Evolutionary conservation across 805 yeast species (phyloP), one percentile per base, ranked within the genome.

Genomic region (Candida xiaguanensis): DNA sequence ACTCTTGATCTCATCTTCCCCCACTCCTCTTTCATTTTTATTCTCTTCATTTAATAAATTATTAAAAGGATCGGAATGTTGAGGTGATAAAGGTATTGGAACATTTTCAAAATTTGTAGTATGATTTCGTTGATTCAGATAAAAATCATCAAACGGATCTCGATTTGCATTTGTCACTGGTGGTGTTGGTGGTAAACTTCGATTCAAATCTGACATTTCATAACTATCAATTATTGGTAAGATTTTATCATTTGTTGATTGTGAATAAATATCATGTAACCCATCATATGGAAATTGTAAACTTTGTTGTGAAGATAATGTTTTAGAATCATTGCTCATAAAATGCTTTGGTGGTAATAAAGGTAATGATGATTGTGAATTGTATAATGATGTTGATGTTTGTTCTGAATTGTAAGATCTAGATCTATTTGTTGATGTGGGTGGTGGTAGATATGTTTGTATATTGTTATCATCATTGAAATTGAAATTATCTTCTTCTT

Each of bases 1-100:
- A 8, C 39, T 46, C 14, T 44, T 43, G 27, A 35, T 3, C 9
- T 49, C 54, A 13, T 44, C 50, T 3, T 39, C 43, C 13, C n/a
- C n/a, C n/a, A n/a, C n/a, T n/a, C n/a, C n/a, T n/a, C n/a, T n/a
- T n/a, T 31, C 36, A 7, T 29, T 31, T 14, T 23, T 17, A 6
- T 26, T 20, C 9, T 20, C 28, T 6, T 34, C 30, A 22, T 39
- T 14, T 16, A 15, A 12, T n/a, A 26, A 11, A 20, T 34, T 24
- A 29, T 34, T 26, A 25, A 43, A 43, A 4, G 46, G 46, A 30
- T 41, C 35, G 12, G 36, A 35, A 26, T 32, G 17, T 19, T 14
- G 18, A 5, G 42, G 34, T 17, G 40, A 14, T 13, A 26, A 16
- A 16, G 43, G 43, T 25, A 44, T 17, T 11, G 41, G 41, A 2